Percentiles rank a stretch among this genome's conserved stretches.
Conservation (phyloP, 768 basidiomycete genomes). For the Leccinum subgranulosum region DNA sequence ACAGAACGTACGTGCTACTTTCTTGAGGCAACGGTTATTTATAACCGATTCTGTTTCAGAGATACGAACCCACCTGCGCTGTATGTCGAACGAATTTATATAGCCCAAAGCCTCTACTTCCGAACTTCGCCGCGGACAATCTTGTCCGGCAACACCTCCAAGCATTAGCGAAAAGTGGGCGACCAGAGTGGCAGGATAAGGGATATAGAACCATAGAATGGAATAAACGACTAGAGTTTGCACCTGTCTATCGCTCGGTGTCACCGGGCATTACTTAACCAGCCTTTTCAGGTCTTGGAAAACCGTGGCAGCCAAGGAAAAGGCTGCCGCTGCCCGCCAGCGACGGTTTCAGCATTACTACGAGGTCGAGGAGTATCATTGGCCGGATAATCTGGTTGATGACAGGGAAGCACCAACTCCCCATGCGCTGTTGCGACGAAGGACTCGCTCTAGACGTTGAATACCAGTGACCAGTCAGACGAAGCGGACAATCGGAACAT, state of each 20-base stretch:
- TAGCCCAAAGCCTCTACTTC: constrained; percentile 46
- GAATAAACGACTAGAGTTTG: constrained; percentile 53
- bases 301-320: constrained; percentile 16
- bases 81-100: constrained; percentile 54
- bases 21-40: neutral
- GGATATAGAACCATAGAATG: constrained; percentile 52
- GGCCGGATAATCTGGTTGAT: constrained; percentile 2
- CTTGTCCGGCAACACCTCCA: constrained; percentile 57
- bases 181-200: constrained; percentile 49
- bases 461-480: neutral
- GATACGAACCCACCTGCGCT: constrained; percentile 50
- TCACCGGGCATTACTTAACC: neutral
- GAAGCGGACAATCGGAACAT: neutral
- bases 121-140: constrained; percentile 62
- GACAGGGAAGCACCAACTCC: neutral
- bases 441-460: constrained; percentile 16
- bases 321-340: neutral
- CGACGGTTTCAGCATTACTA: constrained; percentile 14
- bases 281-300: constrained; percentile 30
- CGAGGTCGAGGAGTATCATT: constrained; percentile 9
- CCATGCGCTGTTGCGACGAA: constrained; percentile 12
- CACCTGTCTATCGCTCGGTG: constrained; percentile 3
- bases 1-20: constrained; percentile 41
- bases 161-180: constrained; percentile 43
- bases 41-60: constrained; percentile 23